A percentile compares a stretch with the other conserved stretches of the same genome.
These are phyloP conservation scores for Yarrowia osloensis DNA, from an alignment of 805 yeast genomes.

Conservation along the genomic window DNA sequence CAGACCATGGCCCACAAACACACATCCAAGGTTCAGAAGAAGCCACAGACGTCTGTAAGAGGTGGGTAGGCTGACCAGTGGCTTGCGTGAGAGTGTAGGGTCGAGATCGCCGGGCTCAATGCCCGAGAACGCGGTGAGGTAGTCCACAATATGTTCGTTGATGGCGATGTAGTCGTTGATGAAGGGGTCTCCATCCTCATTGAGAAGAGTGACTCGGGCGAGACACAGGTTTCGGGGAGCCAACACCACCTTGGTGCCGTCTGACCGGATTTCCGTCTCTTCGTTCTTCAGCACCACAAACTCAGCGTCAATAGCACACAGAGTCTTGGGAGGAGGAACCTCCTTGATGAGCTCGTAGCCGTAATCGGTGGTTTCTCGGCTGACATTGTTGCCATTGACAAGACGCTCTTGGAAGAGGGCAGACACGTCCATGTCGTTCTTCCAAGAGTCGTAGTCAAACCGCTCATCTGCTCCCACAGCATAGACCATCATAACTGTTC, in stretches of 20 bases:
- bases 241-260: slow-evolving; percentile 68
- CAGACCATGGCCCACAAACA: slow-evolving; percentile 94
- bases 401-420: slow-evolving; percentile 75
- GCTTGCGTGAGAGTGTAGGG: slow-evolving; percentile 60
- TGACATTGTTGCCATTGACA: slow-evolving; percentile 52
- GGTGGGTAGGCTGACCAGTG: slow-evolving; percentile 75
- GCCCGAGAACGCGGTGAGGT: slow-evolving; percentile 90
- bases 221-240: slow-evolving; percentile 75
- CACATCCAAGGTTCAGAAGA: slow-evolving; percentile 80
- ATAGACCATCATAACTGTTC: slow-evolving; percentile 71
- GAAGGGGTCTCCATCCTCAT: slow-evolving; percentile 72
- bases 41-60: slow-evolving; percentile 91
- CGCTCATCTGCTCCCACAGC: slow-evolving; percentile 43
- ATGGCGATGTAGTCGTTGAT: slow-evolving; percentile 91
- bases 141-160: slow-evolving; percentile 67
- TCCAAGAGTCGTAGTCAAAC: slow-evolving; percentile 54
- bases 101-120: slow-evolving; percentile 89
- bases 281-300: slow-evolving; percentile 83
- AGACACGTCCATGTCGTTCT: slow-evolving; percentile 55
- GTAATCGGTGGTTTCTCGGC: slow-evolving; percentile 56
- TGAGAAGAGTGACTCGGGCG: slow-evolving; percentile 84
- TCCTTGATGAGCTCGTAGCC: slow-evolving; percentile 76
- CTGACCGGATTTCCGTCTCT: slow-evolving; percentile 70
- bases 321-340: slow-evolving; percentile 71
- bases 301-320: slow-evolving; percentile 95